Percentiles rank a stretch among this genome's conserved stretches.
Evolutionary conservation across 306 rosid species (phyloP).

Genomic region (Quercus dentata): DNA sequence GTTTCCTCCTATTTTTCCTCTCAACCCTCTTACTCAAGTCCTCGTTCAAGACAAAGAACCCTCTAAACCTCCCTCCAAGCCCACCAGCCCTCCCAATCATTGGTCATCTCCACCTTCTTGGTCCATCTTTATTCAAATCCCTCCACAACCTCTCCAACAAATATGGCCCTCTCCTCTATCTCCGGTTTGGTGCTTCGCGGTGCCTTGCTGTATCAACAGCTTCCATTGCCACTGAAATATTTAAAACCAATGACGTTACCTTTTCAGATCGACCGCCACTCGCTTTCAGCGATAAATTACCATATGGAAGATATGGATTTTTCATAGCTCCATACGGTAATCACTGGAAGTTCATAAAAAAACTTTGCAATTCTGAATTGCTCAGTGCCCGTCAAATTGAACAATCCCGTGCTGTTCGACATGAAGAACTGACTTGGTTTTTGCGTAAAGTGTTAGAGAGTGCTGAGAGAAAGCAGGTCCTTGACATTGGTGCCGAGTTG

Average conservation of each 20-base stretch:
- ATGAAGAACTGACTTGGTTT: not conserved
- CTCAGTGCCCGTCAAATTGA: constrained; percentile 11
- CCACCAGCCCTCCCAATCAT: constrained; percentile 38
- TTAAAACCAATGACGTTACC: constrained; percentile 41
- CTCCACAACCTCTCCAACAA: constrained; percentile 31
- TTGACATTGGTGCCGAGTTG: constrained; percentile 44
- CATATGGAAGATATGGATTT: constrained; percentile 32
- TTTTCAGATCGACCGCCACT: constrained; percentile 39
- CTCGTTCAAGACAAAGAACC: too few species aligned
- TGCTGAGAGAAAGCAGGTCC: not conserved
- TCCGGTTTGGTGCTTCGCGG: constrained; percentile 34
- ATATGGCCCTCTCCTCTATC: constrained; percentile 44
- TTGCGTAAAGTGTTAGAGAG: constrained; percentile 18
- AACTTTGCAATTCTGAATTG: constrained; percentile 35
- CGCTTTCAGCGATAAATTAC: constrained; percentile 43
- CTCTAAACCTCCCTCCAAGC: constrained; percentile 20
- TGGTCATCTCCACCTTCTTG: constrained; percentile 48
- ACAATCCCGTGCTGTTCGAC: not conserved
- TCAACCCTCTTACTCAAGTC: too few species aligned
- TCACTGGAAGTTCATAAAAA: constrained; percentile 55
- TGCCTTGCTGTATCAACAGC: constrained; percentile 37
- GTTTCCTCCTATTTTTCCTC: not conserved
- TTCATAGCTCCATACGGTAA: constrained; percentile 42
- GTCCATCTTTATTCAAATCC: constrained; percentile 28
- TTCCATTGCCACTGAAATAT: constrained; percentile 32